Evolutionary conservation across 441 rosid genomes (phyloP).

Genomic region (Mallotus japonicus): DNA sequence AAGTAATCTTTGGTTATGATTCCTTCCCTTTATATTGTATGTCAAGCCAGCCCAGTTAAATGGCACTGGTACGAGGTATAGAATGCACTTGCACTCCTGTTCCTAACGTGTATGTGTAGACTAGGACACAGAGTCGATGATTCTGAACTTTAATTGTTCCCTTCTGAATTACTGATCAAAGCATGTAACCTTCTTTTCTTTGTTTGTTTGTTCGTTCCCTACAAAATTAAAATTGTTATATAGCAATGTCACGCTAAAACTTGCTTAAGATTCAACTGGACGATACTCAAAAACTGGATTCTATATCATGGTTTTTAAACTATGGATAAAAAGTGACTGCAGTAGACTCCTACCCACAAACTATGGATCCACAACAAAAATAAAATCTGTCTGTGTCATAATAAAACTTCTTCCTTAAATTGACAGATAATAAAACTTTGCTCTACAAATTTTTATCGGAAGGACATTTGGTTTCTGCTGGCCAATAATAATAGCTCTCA

Average conservation of each 20-base stretch:
- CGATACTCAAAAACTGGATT: too few relatives aligned
- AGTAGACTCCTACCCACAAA: neutral
- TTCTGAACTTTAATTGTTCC: neutral
- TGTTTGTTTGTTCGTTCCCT: too few relatives aligned
- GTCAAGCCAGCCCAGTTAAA: neutral
- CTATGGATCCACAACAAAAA: neutral
- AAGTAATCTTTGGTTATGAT: conserved; percentile 50
- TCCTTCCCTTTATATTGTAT: neutral
- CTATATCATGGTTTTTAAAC: too few relatives aligned
- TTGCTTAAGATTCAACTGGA: too few relatives aligned
- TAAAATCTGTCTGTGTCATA: neutral
- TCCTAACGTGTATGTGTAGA: too few relatives aligned
- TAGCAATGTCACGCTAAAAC: neutral
- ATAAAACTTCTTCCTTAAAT: neutral
- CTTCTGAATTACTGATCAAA: too few relatives aligned
- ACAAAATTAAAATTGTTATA: neutral
- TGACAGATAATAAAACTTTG: too few relatives aligned
- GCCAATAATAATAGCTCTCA: neutral
- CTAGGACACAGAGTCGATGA: neutral
- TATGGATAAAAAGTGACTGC: neutral
- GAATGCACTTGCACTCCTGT: neutral
- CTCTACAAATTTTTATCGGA: neutral
- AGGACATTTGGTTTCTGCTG: neutral
- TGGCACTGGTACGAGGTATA: neutral
- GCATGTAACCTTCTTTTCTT: too few relatives aligned